These are phyloP conservation scores for Hypoxylon sp. DNA, from an alignment of 2,329 filamentous ascomycete species.

Conservation along the genomic window DNA sequence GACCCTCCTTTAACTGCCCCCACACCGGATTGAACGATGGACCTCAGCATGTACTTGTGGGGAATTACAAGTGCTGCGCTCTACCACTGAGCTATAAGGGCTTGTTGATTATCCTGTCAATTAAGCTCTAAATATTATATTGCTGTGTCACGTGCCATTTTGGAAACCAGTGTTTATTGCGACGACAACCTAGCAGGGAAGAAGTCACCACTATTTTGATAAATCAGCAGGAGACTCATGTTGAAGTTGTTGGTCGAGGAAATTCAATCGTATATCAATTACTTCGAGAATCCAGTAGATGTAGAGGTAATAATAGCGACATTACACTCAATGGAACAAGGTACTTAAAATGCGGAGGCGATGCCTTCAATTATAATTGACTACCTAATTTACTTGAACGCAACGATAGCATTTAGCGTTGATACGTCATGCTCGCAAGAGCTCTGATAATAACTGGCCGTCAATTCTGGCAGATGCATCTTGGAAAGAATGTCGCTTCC, in stretches of 20 bases:
- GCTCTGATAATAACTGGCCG: background rate
- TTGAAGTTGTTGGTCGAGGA: background rate
- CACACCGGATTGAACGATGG: constrained; percentile 44
- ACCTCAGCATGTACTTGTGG: constrained; percentile 36
- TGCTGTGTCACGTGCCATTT: background rate
- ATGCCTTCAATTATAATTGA: constrained; percentile 1
- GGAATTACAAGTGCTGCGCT: constrained; percentile 39
- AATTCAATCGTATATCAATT: background rate
- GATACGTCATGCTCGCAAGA: background rate
- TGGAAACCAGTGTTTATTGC: too few relatives aligned
- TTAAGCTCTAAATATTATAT: background rate
- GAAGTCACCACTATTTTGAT: background rate
- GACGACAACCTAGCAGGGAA: too few relatives aligned
- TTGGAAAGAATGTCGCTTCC: background rate
- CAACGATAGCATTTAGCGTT: background rate
- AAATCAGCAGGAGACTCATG: background rate
- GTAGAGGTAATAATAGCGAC: background rate
- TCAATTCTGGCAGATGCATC: background rate
- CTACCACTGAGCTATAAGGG: constrained; percentile 44
- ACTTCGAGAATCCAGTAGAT: background rate
- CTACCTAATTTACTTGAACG: background rate
- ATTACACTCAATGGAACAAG: background rate
- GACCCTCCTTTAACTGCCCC: constrained; percentile 11
- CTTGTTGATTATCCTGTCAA: background rate
- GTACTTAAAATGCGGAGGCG: background rate